Conservation (phyloP, 2,329 filamentous ascomycete genomes). For the Diplodia sapinea region DNA sequence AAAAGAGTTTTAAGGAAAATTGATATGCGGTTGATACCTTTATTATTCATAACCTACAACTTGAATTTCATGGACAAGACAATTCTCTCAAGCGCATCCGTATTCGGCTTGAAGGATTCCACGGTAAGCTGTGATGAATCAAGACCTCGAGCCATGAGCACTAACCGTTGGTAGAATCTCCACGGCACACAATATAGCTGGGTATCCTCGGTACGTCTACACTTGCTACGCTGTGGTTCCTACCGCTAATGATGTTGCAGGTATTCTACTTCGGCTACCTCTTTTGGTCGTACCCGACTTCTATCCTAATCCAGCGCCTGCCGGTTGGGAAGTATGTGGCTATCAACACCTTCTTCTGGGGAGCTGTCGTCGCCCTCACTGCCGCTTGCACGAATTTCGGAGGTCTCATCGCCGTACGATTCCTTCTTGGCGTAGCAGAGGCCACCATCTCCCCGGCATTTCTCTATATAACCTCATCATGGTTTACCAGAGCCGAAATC, state of each 20-base stretch:
- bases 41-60: constrained; percentile 64
- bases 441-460: constrained; percentile 37
- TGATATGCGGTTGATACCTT: constrained; percentile 60
- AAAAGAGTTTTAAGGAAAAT: constrained; percentile 60
- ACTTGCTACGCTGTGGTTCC: too few species aligned
- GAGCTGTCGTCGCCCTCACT: constrained; percentile 50
- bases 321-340: constrained; percentile 57
- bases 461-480: constrained; percentile 40
- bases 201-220: constrained; percentile 55
- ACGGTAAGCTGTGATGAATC: neutral
- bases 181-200: constrained; percentile 28
- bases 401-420: constrained; percentile 38
- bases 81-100: constrained; percentile 55
- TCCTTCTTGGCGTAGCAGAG: constrained; percentile 41
- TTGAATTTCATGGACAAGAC: constrained; percentile 68
- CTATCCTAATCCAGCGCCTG: constrained; percentile 55
- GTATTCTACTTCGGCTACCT: constrained; percentile 60
- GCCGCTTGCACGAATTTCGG: constrained; percentile 38
- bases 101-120: constrained; percentile 61
- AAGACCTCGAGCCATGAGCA: too few species aligned
- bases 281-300: constrained; percentile 58
- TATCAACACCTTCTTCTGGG: constrained; percentile 59
- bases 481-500: constrained; percentile 41
- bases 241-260: neutral
- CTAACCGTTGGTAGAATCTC: constrained; percentile 46